Base-by-base conservation (phyloP, 2,329 filamentous ascomycete species). In the Fusarium xyrophilum region DNA sequence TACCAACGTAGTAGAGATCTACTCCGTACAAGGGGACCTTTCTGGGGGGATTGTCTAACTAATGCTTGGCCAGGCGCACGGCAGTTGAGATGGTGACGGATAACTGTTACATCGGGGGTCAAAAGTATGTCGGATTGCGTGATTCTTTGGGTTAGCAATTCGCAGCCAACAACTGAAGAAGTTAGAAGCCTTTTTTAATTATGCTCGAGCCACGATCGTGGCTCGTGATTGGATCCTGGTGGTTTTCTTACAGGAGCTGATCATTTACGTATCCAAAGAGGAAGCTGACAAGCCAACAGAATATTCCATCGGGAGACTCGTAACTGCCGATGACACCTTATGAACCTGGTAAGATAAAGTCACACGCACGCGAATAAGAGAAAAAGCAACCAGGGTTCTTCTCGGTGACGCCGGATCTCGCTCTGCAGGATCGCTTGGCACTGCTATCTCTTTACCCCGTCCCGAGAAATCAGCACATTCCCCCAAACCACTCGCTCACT, bases 301-400 rank as follows among this genome's bases (percentile, higher is more conserved):
- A 23, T 35, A 33, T 35, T 50, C 35, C 51, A 47, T 62, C 40
- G 19, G 47, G 57, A 25, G 15, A 63, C 42, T 51, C 60, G 60
- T 58, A 64, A 51, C 43, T 59, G 61, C 61, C 36, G 38, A 44
- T 32, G 64, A 64, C 43, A 39, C 61, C 60, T 46, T 52, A 46
- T 36, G 21, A 35, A 47, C 32, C 30, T 46, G 19, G n/a, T 47
- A 21, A 5, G 3, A 2, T 10, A 19, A 17, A 10, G 6, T 13
- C 17, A 25, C 14, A 30, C 8, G 23, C 13, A 27, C 10, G 46
- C 17, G 17, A 10, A 42, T 13, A 42, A 42, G 35, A 14, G 14
- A 4, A 33, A 25, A 23, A 19, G n/a, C 30, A 25, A 21, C 47
- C 14, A 19, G 42, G 44, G 15, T 39, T 5, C 21, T 39, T 5